These are phyloP conservation scores for Chrysanthemum lavandulifolium DNA, from an alignment of 129 eudicot species.

Conservation along the genomic window DNA sequence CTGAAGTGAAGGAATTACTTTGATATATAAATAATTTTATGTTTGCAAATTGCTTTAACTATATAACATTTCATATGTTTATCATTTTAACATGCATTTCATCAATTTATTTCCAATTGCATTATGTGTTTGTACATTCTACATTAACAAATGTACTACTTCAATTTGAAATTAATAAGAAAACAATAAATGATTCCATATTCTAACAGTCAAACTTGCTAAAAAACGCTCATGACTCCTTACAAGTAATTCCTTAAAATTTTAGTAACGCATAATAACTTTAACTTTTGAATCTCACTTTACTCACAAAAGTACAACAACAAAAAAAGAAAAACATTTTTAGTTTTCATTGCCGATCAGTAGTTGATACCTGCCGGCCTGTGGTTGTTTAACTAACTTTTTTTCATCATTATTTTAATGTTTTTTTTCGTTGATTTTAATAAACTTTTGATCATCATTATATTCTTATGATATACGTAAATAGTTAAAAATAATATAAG, in stretches of 20 bases:
- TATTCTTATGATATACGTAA: neutral
- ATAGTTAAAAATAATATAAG: neutral
- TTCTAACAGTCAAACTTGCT: conserved; percentile 39
- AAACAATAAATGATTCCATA: conserved; percentile 26
- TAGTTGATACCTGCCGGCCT: conserved; percentile 36
- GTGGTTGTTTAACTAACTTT: conserved; percentile 27
- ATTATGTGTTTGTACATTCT: too few relatives aligned
- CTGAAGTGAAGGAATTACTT: too few relatives aligned
- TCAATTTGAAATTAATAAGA: conserved; percentile 4
- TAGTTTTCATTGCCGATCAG: conserved; percentile 28
- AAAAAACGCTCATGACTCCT: conserved; percentile 37
- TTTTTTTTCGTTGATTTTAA: neutral
- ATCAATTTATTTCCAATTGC: too few relatives aligned
- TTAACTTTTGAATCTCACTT: conserved; percentile 6
- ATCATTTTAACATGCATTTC: too few relatives aligned
- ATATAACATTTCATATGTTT: too few relatives aligned
- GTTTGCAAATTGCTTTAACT: too few relatives aligned
- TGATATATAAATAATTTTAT: too few relatives aligned
- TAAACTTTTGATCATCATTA: neutral
- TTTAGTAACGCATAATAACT: conserved; percentile 29
- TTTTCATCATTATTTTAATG: conserved; percentile 23
- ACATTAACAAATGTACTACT: too few relatives aligned
- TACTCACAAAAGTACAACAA: conserved; percentile 13
- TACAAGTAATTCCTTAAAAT: conserved; percentile 18
- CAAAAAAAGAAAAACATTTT: neutral